Evolutionary conservation across 108 stramenopile species (phyloP), one percentile per base, ranked within the genome.

Genomic region (Pinguiococcus pyrenoidosus): DNA sequence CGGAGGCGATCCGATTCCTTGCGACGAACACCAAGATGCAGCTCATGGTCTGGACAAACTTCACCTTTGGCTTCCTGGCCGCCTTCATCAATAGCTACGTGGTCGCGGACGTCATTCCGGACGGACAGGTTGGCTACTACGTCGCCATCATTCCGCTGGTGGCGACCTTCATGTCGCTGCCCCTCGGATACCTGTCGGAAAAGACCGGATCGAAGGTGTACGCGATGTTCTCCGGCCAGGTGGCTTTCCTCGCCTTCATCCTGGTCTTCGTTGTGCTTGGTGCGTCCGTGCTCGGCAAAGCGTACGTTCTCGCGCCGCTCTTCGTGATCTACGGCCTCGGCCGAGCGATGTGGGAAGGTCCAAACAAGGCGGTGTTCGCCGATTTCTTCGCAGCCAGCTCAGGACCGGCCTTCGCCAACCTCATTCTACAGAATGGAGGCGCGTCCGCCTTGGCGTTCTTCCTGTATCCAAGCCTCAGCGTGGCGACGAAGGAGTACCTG

Each of bases 371-470:
- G 7, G 56, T 69, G 21, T 85, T 79, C 68, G 84, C 80, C 12
- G 81, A 82, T 44, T 78, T 53, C 41, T 85, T 85, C 44, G n/a
- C n/a, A n/a, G n/a, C n/a, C n/a, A n/a, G n/a, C n/a, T n/a, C n/a
- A n/a, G n/a, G n/a, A n/a, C 46, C 57, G 17, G 81, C 80, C 18
- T 86, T 81, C 68, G 80, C 72, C 35, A 81, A 81, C 52, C 80
- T 86, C 25, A 80, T 86, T 48, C 54, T 81, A 13, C 80, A 78
- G 50, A 86, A 72, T 53, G 85, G 85, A 9, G 24, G 76, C n/a
- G 65, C 73, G 10, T 70, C 72, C 51, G 66, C 78, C 1, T 26
- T 85, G 23, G 84, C 79, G 6, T 85, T 74, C 54, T 40, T 74
- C 48, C 36, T 75, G 28, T 61, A 41, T 24, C 62, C 27, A 66